Evolutionary conservation across 108 stramenopile species (phyloP).

Genomic region (Cyclostephanos tholiformis): DNA sequence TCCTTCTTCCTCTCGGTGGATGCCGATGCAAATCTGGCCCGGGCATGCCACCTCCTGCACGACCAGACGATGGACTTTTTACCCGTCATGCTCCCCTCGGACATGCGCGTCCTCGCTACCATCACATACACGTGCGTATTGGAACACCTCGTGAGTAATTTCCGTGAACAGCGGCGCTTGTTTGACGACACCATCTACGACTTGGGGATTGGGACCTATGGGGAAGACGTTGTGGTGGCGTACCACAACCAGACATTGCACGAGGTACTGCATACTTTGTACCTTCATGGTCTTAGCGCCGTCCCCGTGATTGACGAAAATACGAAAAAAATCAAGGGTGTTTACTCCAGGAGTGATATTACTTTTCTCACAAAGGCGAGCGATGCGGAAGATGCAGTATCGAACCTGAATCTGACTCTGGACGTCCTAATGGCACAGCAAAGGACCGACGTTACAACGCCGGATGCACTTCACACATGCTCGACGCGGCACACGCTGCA

Average conservation of each 20-base stretch:
- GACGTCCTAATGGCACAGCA: conserved; percentile 77
- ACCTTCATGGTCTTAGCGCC: conserved; percentile 68
- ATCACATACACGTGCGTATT: conserved; percentile 89
- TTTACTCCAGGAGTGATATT: conserved; percentile 88
- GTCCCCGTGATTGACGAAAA: conserved; percentile 84
- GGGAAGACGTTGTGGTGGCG: conserved; percentile 79
- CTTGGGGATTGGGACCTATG: conserved; percentile 92
- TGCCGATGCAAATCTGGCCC: conserved; percentile 72
- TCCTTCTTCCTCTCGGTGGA: conserved; percentile 63
- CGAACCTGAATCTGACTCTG: conserved; percentile 79
- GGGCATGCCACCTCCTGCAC: conserved; percentile 74
- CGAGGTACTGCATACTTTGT: conserved; percentile 79
- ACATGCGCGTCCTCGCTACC: conserved; percentile 84
- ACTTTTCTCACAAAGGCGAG: conserved; percentile 89
- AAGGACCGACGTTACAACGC: conserved; percentile 79
- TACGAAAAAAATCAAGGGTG: conserved; percentile 64
- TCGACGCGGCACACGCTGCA: conserved; percentile 77
- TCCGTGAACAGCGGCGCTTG: conserved; percentile 92
- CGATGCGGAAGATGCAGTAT: conserved; percentile 91
- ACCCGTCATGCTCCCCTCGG: conserved; percentile 84
- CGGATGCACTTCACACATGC: conserved; percentile 90
- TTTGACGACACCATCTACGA: conserved; percentile 94
- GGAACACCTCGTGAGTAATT: conserved; percentile 92
- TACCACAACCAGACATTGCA: conserved; percentile 74
- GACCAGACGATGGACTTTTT: conserved; percentile 71